These are phyloP conservation scores for Hygrophoropsis aurantiaca DNA, from an alignment of 768 basidiomycete genomes.

Conservation along the genomic window DNA sequence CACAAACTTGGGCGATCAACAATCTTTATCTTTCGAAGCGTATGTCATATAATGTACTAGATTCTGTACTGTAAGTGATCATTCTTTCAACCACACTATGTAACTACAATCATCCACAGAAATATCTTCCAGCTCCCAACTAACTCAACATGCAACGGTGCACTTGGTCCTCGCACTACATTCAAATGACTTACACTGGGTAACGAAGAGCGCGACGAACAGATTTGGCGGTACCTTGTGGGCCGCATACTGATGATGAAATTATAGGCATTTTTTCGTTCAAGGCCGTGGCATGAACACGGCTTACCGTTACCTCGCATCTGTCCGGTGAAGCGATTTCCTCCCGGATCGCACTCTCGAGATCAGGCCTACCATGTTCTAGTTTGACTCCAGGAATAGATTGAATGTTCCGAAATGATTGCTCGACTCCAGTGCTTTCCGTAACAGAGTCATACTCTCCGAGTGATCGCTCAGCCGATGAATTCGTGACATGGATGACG, in stretches of 20 bases:
- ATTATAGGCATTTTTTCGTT: no score
- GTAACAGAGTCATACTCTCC: background rate
- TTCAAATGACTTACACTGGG: conserved; percentile 26
- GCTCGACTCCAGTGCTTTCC: background rate
- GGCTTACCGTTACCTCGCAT: conserved; percentile 50
- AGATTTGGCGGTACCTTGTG: conserved; percentile 34
- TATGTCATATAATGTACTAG: no score
- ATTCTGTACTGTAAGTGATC: no score
- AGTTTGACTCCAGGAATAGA: conserved; percentile 24
- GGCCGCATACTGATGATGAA: conserved; percentile 46
- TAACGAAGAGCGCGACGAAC: conserved; percentile 41
- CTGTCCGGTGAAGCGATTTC: conserved; percentile 38
- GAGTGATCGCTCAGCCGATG: background rate
- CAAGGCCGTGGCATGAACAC: background rate
- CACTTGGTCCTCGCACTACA: conserved; percentile 36
- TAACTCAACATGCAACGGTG: conserved; percentile 37
- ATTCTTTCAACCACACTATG: no score
- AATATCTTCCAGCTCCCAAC: conserved; percentile 44
- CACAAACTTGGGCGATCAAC: no score
- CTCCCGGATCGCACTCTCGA: conserved; percentile 33
- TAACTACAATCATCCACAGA: no score
- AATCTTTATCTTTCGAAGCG: no score
- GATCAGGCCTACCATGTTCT: conserved; percentile 42
- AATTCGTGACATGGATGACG: conserved; percentile 41
- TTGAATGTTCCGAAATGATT: background rate